Evolutionary conservation across 768 basidiomycete species (phyloP), one percentile per base, ranked within the genome.

Genomic region (Mycena indigotica): DNA sequence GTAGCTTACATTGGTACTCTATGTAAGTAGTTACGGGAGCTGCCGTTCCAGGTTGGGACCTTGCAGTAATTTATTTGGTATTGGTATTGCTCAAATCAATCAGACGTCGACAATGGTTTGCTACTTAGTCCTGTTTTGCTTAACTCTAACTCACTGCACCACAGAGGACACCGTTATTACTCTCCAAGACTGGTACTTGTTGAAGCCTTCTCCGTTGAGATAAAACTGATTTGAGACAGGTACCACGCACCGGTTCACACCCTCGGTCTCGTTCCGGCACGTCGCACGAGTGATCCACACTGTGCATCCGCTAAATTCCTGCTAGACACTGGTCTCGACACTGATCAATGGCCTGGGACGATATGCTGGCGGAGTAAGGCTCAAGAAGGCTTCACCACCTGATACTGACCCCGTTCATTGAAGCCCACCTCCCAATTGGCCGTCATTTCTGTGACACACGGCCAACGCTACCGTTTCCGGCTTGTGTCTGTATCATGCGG

Each of bases 101-200:
- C 24, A 53, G 52, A 54, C 19, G 53, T 54, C 24, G 53, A 54
- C 53, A 26, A 54, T 24, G 50, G 50, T 35, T 16, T 17, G 24
- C 17, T 23, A 30, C 23, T 28, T 1, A 2, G 1, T n/a, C 5
- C 3, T 4, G 3, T 15, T 19, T n/a, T 19, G 29, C 23, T 3
- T 28, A 63, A 64, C 25, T 73, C 69, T 3, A 52, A 23, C 8
- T 17, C 10, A 54, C 53, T 60, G 60, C 15, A 63, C 65, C 41
- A 48, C 45, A 52, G 73, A 70, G 13, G 61, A 65, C n/a, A 76
- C 75, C 4, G 58, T 76, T n/a, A 71, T 76, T 46, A 72, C 72
- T 13, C 56, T 76, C 16, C 65, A 69, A 4, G 75, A 76, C 53
- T 76, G 75, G 73, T 72, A 69, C 41, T 23, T 15, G 15, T 5